phyloP scores from a whole-genome alignment of 306 rosid species.

The Sicyos baderoa region DNA sequence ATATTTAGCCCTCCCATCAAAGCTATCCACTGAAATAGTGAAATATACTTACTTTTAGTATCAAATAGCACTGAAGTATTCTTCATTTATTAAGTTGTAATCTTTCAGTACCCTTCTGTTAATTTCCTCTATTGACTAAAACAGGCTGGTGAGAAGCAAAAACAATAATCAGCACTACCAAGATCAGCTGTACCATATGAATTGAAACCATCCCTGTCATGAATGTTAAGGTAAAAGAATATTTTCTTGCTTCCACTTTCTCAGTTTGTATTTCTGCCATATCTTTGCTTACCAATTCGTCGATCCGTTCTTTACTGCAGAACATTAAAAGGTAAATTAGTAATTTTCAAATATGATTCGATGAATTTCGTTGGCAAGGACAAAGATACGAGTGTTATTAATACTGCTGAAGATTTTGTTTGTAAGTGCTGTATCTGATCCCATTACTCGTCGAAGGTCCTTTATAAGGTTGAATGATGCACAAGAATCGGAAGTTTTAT shows the following conservation, averaged over 20 bases:
- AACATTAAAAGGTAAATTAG: background rate
- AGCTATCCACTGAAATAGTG: background rate
- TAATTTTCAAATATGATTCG: background rate
- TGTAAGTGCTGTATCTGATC: background rate
- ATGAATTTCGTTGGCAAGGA: too few relatives aligned
- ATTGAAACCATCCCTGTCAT: background rate
- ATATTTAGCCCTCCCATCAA: background rate
- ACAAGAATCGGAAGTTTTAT: background rate
- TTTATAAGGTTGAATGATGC: background rate
- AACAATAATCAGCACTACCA: background rate
- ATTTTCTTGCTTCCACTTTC: background rate
- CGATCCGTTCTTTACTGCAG: background rate
- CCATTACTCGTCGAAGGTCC: background rate
- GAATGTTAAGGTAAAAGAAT: slow-evolving; percentile 8
- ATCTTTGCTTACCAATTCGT: background rate
- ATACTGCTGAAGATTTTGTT: background rate
- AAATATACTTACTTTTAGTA: background rate
- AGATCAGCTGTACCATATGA: slow-evolving; percentile 10
- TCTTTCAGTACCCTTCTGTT: slow-evolving; percentile 19
- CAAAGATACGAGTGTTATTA: background rate
- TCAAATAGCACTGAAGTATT: background rate
- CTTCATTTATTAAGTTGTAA: background rate
- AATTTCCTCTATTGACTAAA: slow-evolving; percentile 25
- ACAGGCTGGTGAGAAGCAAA: slow-evolving; percentile 20
- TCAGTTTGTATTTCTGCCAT: background rate